Conservation (phyloP, 108 stramenopile genomes). For the Pseudonitzschia delicatissima region DNA sequence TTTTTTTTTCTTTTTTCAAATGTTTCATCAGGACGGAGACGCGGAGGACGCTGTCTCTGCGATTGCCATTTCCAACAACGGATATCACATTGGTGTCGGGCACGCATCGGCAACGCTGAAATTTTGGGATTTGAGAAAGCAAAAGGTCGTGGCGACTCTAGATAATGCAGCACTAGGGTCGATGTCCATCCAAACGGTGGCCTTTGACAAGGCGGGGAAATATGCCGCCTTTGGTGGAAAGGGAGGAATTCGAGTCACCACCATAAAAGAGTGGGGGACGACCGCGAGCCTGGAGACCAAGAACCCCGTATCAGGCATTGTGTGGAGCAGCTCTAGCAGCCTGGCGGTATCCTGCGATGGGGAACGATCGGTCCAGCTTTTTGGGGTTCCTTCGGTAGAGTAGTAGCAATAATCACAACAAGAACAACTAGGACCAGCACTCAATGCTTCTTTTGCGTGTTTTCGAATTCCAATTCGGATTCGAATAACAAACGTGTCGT, state of each 20-base stretch:
- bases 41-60: conserved; percentile 38
- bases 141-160: conserved; percentile 52
- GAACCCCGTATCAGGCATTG: conserved; percentile 14
- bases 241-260: conserved; percentile 47
- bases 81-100: conserved; percentile 72
- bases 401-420: too few relatives aligned
- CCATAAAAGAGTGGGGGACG: conserved; percentile 75
- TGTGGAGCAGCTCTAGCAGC: conserved; percentile 2
- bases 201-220: conserved; percentile 69
- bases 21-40: conserved; percentile 26
- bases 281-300: conserved; percentile 21
- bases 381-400: conserved; percentile 7
- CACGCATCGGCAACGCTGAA: conserved; percentile 40
- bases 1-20: neutral
- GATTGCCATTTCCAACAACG: conserved; percentile 86
- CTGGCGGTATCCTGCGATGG: conserved; percentile 12
- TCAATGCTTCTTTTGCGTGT: too few relatives aligned
- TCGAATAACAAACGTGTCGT: too few relatives aligned
- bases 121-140: conserved; percentile 88
- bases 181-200: conserved; percentile 31
- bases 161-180: conserved; percentile 4
- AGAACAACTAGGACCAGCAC: too few relatives aligned
- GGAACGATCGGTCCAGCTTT: conserved; percentile 21
- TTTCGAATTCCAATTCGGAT: too few relatives aligned
- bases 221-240: conserved; percentile 65